Base-by-base conservation (phyloP, 768 basidiomycete species). In the Tylopilus subfusipes region DNA sequence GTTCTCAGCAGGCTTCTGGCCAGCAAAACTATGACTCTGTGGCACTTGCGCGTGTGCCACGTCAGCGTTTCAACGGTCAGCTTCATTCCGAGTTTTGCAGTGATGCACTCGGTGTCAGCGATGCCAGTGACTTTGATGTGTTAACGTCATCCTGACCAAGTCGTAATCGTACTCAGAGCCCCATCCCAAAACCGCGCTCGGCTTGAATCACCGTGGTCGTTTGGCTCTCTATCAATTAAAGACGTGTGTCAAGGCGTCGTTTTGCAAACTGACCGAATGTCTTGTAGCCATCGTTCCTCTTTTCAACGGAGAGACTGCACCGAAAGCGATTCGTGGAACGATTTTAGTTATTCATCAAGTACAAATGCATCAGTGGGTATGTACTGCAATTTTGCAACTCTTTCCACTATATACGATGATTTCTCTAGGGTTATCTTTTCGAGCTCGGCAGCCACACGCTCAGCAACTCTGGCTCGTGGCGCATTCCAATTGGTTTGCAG, bases 401-500 rank as follows among this genome's bases (percentile, higher is more conserved):
- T 45, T 42, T 8, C 30, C 18, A n/a, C 19, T 3, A 43, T 24
- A 16, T 19, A 56, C 14, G 27, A 27, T 13, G 12, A 24, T 42
- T 40, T 45, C 49, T 13, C 18, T 46, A 87, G 88, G n/a, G 75
- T 90, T 38, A 86, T 89, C 73, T 56, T 16, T 70, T 91, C 22
- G 87, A 90, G 60, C 76, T 86, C 27, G 86, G 82, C 0, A 83
- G 83, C 0, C 84, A 89, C 60, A 58, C 54, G 13, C 68, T 88
- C 55, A 57, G 65, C 2, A 77, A 72, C 54, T 80, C 84, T 9
- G 86, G 83, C 0, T 87, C 85, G 1, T 92, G 88, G 88, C 76
- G 84, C 22, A 75, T 86, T 21, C 86, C 85, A 7, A 80, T 91
- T n/a, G 88, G 87, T 12, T 71, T 90, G 7, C 89, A 91, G 63